These are phyloP conservation scores for Gypsophila paniculata DNA, from an alignment of 179 eudicot species.

Conservation along the genomic window DNA sequence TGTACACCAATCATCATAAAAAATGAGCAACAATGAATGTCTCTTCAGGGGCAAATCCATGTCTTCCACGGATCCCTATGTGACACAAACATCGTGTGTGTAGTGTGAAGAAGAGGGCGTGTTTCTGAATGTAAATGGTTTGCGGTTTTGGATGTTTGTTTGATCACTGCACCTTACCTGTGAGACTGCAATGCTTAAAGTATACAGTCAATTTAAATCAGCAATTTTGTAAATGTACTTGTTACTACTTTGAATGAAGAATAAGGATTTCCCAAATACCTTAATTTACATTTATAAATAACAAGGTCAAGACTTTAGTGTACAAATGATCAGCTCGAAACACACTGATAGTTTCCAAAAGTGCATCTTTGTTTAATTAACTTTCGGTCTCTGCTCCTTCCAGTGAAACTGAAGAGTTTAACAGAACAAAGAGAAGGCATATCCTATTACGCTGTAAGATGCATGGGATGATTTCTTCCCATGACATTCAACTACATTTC, in stretches of 20 bases:
- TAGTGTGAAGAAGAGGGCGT: slow-evolving; percentile 6
- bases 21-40: not conserved
- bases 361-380: not conserved
- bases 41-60: not conserved
- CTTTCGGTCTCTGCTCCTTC: not conserved
- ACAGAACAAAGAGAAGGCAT: not conserved
- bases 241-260: slow-evolving; percentile 13
- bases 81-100: not conserved
- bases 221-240: not conserved
- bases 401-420: slow-evolving; percentile 1
- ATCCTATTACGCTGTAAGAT: not conserved
- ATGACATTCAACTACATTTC: not conserved
- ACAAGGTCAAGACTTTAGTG: not conserved
- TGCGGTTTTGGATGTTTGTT: slow-evolving; percentile 7
- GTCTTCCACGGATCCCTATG: not conserved
- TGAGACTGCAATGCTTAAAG: not conserved
- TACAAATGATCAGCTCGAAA: slow-evolving; percentile 1
- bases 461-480: not conserved
- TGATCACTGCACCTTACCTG: not conserved
- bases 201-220: not conserved
- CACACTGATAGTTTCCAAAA: not conserved
- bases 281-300: not conserved
- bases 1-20: not conserved
- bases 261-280: not conserved
- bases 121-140: slow-evolving; percentile 9